Evolutionary conservation across 345 rosid genomes (phyloP).

Genomic region (Aquilaria yunnanensis): DNA sequence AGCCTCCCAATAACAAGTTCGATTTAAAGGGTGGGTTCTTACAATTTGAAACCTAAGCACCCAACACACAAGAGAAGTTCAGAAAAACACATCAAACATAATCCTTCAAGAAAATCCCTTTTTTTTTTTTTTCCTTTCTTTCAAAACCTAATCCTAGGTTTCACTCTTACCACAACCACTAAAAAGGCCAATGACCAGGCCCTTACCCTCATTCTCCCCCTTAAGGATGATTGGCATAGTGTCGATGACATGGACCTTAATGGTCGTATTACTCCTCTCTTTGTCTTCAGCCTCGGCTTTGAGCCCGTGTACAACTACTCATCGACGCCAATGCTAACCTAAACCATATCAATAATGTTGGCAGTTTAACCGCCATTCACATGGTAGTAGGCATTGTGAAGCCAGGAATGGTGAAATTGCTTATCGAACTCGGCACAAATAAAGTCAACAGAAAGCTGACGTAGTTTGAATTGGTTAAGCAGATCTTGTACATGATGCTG

Average conservation of each 20-base stretch:
- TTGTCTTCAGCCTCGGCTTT: conserved; percentile 81
- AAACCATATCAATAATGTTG: conserved; percentile 51
- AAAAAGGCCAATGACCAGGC: conserved; percentile 75
- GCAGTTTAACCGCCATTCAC: conserved; percentile 81
- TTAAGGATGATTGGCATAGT: conserved; percentile 50
- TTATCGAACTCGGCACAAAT: conserved; percentile 68
- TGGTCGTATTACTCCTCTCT: conserved; percentile 76
- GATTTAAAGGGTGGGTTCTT: too few relatives aligned
- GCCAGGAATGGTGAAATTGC: conserved; percentile 53
- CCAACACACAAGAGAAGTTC: too few relatives aligned
- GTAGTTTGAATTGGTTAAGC: conserved; percentile 59
- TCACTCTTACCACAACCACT: conserved; percentile 49
- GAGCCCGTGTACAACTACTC: conserved; percentile 52
- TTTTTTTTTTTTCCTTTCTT: too few relatives aligned
- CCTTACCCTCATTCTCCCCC: conserved; percentile 33
- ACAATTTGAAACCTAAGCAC: too few relatives aligned
- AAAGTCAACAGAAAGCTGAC: conserved; percentile 63
- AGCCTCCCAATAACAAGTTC: too few relatives aligned
- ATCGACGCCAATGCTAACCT: conserved; percentile 72
- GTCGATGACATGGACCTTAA: conserved; percentile 67
- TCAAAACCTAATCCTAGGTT: too few relatives aligned
- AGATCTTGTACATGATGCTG: conserved; percentile 64
- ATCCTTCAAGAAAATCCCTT: too few relatives aligned
- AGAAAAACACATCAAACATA: too few relatives aligned
- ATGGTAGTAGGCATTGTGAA: conserved; percentile 86